A percentile compares a stretch with the other conserved stretches of the same genome.
phyloP scores from a whole-genome alignment of 2,329 filamentous ascomycete species.

The Cladorrhinum sp. region DNA sequence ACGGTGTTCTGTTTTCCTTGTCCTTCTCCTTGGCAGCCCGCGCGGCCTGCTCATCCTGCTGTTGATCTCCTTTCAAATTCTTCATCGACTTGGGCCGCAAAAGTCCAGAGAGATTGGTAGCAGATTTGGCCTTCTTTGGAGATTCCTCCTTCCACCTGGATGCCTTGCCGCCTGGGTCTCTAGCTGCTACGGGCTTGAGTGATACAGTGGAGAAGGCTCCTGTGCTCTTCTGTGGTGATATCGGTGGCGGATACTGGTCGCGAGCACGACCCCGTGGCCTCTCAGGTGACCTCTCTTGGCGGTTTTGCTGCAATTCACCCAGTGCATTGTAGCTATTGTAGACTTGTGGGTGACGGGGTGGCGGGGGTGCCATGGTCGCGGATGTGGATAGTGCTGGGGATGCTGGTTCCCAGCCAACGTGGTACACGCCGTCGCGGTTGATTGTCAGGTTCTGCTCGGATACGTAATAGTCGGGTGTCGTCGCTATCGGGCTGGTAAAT shows the following conservation, averaged over 20 bases:
- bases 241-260: conserved; percentile 21
- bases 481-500: conserved; percentile 26
- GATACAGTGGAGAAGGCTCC: conserved; percentile 40
- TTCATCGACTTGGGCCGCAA: conserved; percentile 71
- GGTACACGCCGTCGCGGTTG: conserved; percentile 17
- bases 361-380: conserved; percentile 14
- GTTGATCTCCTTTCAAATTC: conserved; percentile 52
- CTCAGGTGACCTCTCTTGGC: conserved; percentile 36
- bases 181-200: conserved; percentile 38
- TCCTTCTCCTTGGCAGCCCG: conserved; percentile 62
- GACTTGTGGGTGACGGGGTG: conserved; percentile 18
- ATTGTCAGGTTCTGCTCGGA: conserved; percentile 18
- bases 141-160: conserved; percentile 40
- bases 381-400: conserved; percentile 1
- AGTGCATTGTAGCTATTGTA: conserved; percentile 38
- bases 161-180: conserved; percentile 36
- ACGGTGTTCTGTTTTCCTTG: conserved; percentile 78
- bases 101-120: conserved; percentile 75
- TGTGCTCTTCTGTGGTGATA: conserved; percentile 40
- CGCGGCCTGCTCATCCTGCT: conserved; percentile 19
- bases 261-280: conserved; percentile 10
- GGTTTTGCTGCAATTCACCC: conserved; percentile 57
- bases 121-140: conserved; percentile 75
- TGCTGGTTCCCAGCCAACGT: conserved; percentile 19
- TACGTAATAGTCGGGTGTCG: conserved; percentile 29